Conservation (phyloP, 441 rosid species). For the Adansonia madagascariensis region DNA sequence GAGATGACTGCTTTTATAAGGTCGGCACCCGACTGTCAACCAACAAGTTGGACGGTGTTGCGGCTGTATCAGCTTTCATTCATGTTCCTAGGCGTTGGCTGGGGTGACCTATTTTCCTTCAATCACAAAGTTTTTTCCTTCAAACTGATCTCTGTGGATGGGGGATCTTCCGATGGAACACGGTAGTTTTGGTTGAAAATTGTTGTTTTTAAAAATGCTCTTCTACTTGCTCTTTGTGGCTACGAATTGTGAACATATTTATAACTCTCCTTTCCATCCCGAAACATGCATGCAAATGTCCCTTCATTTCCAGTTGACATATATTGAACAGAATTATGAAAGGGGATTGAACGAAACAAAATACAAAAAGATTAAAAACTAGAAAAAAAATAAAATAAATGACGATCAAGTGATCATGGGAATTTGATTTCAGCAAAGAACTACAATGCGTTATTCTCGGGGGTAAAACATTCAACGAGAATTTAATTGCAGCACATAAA, state of each 20-base stretch:
- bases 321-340: neutral
- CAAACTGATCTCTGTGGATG: neutral
- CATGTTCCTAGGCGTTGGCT: neutral
- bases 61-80: constrained; percentile 2
- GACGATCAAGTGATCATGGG: neutral
- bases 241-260: neutral
- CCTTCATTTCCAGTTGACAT: too few species aligned
- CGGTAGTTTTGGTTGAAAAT: neutral
- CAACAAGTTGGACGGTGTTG: neutral
- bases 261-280: neutral
- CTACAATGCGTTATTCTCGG: too few species aligned
- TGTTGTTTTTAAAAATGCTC: neutral
- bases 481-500: neutral
- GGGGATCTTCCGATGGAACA: neutral
- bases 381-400: too few species aligned
- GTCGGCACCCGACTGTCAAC: neutral
- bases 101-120: too few species aligned
- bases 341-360: neutral
- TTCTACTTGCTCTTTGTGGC: neutral
- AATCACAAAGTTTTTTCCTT: neutral
- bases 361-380: too few species aligned
- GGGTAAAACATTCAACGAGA: too few species aligned
- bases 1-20: neutral
- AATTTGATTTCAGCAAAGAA: too few species aligned
- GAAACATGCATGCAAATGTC: neutral